A percentile compares a stretch with the other conserved stretches of the same genome.
phyloP scores from a whole-genome alignment of 2,329 filamentous ascomycete genomes.

The Blastomyces gilchristii region DNA sequence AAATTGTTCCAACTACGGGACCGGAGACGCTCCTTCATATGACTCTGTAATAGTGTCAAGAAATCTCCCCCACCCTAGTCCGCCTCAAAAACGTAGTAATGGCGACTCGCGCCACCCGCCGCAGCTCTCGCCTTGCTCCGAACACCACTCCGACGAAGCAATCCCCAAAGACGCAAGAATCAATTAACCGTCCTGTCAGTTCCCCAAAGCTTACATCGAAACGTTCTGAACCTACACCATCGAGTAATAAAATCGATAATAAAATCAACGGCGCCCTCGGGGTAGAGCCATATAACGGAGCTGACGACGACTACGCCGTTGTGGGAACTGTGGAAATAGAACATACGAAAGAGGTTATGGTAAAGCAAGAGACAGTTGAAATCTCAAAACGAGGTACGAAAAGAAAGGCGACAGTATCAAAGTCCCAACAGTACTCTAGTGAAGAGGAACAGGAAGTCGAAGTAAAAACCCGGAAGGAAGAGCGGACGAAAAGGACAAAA shows the following conservation, averaged over 20 bases:
- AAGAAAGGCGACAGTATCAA: neutral
- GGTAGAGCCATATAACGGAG: neutral
- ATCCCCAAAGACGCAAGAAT: neutral
- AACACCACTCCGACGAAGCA: neutral
- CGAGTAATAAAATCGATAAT: neutral
- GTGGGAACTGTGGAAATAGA: neutral
- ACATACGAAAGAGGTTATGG: neutral
- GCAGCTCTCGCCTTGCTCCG: neutral
- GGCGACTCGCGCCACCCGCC: neutral
- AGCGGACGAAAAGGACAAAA: slow-evolving; percentile 41
- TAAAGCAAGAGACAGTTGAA: neutral
- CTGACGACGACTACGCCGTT: neutral
- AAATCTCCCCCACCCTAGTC: neutral
- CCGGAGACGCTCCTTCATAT: neutral
- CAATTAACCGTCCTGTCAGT: neutral
- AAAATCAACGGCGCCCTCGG: neutral
- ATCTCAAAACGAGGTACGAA: neutral
- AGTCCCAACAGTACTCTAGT: neutral
- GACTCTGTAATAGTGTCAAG: neutral
- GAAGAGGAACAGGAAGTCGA: slow-evolving; percentile 14
- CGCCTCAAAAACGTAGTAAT: neutral
- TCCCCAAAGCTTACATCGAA: neutral
- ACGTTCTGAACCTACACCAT: neutral
- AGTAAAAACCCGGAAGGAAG: slow-evolving; percentile 18
- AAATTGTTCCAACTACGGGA: neutral